These are phyloP conservation scores for Hygrocybe coccinea DNA, from an alignment of 768 basidiomycete species.

Conservation along the genomic window DNA sequence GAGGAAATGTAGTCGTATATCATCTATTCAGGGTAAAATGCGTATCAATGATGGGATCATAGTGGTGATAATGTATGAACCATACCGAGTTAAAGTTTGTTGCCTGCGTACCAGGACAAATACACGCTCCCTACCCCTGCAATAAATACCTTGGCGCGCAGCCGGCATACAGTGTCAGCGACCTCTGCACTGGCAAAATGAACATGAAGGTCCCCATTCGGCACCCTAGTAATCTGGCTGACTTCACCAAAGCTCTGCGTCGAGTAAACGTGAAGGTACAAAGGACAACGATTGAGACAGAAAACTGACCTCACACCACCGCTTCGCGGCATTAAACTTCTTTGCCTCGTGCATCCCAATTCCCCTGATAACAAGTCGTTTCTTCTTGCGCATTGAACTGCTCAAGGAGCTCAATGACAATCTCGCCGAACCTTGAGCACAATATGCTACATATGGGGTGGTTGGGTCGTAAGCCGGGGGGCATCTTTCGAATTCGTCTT, in stretches of 20 bases:
- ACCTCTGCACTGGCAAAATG: conserved; percentile 72
- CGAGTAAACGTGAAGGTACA: not conserved
- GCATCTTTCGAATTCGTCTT: not conserved
- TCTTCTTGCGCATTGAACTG: conserved; percentile 48
- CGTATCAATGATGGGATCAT: not conserved
- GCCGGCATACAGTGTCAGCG: conserved; percentile 76
- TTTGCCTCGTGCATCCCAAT: conserved; percentile 54
- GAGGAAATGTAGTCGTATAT: not conserved
- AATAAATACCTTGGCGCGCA: conserved; percentile 72
- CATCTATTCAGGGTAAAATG: not conserved
- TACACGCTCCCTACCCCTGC: conserved; percentile 72
- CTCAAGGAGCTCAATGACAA: conserved; percentile 34
- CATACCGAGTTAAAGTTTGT: conserved; percentile 31
- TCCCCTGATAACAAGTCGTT: conserved; percentile 66
- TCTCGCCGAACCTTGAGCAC: conserved; percentile 20
- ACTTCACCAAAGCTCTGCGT: conserved; percentile 69
- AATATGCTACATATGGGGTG: conserved; percentile 35
- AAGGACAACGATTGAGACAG: not conserved
- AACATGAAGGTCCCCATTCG: conserved; percentile 74
- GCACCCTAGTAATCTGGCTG: conserved; percentile 64
- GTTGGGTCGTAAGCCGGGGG: conserved; percentile 12
- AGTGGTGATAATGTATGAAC: not conserved
- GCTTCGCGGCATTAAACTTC: conserved; percentile 62
- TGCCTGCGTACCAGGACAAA: conserved; percentile 67
- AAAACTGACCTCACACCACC: conserved; percentile 68